phyloP scores from a whole-genome alignment of 345 rosid species.

The Cardamine chenopodiifolia region DNA sequence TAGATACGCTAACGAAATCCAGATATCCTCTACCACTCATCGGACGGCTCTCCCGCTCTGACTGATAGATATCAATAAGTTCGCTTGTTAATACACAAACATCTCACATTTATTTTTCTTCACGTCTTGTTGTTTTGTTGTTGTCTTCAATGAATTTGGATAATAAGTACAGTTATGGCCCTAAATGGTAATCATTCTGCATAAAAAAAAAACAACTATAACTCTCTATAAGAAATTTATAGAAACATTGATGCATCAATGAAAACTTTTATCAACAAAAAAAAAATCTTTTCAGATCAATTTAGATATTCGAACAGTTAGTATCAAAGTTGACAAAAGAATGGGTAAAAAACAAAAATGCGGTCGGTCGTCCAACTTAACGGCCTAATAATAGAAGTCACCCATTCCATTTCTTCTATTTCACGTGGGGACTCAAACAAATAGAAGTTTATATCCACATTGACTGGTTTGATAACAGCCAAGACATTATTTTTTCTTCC shows the following conservation, averaged over 20 bases:
- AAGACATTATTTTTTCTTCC: conserved; percentile 16
- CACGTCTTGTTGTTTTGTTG: background rate
- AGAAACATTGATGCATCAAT: background rate
- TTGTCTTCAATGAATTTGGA: conserved; percentile 15
- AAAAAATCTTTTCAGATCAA: background rate
- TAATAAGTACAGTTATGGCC: background rate
- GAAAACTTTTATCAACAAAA: too few relatives aligned
- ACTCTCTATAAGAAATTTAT: background rate
- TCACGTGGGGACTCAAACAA: conserved; percentile 22
- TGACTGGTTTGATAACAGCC: conserved; percentile 33
- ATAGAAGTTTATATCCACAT: background rate
- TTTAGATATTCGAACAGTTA: background rate
- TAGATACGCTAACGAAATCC: conserved; percentile 33
- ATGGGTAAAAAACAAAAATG: conserved; percentile 13
- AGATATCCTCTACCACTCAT: conserved; percentile 14
- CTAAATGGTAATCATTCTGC: conserved; percentile 1
- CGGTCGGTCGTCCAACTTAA: conserved; percentile 39
- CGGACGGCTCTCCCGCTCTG: conserved; percentile 27
- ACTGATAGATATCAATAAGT: conserved; percentile 10
- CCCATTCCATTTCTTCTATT: conserved; percentile 25
- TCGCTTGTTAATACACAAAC: conserved; percentile 7
- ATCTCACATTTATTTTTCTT: conserved; percentile 20
- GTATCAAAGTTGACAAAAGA: background rate
- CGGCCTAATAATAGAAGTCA: conserved; percentile 30
- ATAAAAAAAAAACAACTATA: background rate